Percentiles rank a stretch among this genome's conserved stretches.
These are phyloP conservation scores for Inonotus hispidus DNA, from an alignment of 1,284 basidiomycete species.

Conservation along the genomic window DNA sequence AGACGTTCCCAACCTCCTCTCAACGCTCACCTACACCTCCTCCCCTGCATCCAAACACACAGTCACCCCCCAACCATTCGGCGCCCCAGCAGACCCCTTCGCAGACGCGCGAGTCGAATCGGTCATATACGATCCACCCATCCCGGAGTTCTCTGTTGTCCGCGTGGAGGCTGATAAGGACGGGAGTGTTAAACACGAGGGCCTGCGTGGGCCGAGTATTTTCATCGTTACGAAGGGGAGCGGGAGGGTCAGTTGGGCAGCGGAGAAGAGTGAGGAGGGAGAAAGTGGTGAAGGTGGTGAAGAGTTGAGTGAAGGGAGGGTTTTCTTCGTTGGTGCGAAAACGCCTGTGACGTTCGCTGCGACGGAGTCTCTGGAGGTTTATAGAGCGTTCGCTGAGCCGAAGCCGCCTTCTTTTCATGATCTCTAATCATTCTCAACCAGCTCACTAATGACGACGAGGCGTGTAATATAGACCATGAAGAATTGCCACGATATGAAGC, in stretches of 20 bases:
- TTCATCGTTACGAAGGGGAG: slow-evolving; percentile 70
- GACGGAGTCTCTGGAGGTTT: slow-evolving; percentile 47
- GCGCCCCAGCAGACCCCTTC: slow-evolving; percentile 22
- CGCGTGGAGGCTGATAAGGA: slow-evolving; percentile 37
- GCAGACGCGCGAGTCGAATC: slow-evolving; percentile 24
- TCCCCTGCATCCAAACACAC: slow-evolving; percentile 65
- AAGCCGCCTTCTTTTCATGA: slow-evolving; percentile 9
- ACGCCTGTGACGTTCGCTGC: slow-evolving; percentile 46
- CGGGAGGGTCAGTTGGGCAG: slow-evolving; percentile 42
- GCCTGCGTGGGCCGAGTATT: slow-evolving; percentile 82
- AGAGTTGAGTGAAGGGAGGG: slow-evolving; percentile 62
- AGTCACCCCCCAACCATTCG: slow-evolving; percentile 55
- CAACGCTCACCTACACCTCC: slow-evolving; percentile 83
- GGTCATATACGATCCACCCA: slow-evolving; percentile 88
- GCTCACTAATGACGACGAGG: too few relatives aligned
- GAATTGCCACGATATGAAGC: not conserved
- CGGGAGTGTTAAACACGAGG: slow-evolving; percentile 46
- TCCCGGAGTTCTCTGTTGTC: slow-evolving; percentile 90
- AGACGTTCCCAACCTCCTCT: slow-evolving; percentile 86
- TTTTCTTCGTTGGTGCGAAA: slow-evolving; percentile 82
- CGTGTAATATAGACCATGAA: too few relatives aligned
- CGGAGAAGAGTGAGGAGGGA: too few relatives aligned
- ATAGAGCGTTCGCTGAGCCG: slow-evolving; percentile 69
- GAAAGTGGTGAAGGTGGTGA: slow-evolving; percentile 44
- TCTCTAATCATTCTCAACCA: not conserved